phyloP scores from a whole-genome alignment of 331 rosid species.

The Pyrus hybrid region DNA sequence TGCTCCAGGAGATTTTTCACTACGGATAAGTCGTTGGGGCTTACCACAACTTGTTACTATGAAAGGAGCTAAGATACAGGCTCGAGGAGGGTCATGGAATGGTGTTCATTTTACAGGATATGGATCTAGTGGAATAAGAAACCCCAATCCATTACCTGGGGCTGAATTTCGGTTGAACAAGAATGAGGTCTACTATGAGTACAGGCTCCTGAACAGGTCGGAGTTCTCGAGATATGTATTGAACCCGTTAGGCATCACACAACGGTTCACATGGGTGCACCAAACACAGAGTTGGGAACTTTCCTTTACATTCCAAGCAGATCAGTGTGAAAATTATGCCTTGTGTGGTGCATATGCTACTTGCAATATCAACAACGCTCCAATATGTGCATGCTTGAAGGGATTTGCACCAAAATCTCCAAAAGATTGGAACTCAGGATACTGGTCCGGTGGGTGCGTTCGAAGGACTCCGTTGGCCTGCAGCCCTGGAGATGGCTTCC shows the following conservation, averaged over 20 bases:
- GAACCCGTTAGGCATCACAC: neutral
- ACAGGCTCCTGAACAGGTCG: neutral
- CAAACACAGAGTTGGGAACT: constrained; percentile 19
- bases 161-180: constrained; percentile 3
- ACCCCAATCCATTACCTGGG: neutral
- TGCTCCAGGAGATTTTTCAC: constrained; percentile 26
- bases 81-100: constrained; percentile 47
- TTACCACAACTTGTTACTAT: constrained; percentile 28
- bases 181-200: neutral
- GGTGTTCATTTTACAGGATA: constrained; percentile 17
- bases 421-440: constrained; percentile 21
- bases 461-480: constrained; percentile 10
- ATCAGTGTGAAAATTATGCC: constrained; percentile 25
- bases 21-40: neutral
- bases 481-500: constrained; percentile 19
- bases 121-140: neutral
- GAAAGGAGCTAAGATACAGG: constrained; percentile 16
- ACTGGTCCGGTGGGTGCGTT: constrained; percentile 33
- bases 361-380: constrained; percentile 18
- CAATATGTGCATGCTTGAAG: constrained; percentile 29
- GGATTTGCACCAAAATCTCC: constrained; percentile 35
- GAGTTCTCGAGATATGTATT: neutral
- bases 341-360: constrained; percentile 26
- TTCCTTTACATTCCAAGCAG: constrained; percentile 26
- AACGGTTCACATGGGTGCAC: neutral